Evolutionary conservation across 2,329 filamentous ascomycete genomes (phyloP), one percentile per base, ranked within the genome.

Genomic region (Beauveria sp.): DNA sequence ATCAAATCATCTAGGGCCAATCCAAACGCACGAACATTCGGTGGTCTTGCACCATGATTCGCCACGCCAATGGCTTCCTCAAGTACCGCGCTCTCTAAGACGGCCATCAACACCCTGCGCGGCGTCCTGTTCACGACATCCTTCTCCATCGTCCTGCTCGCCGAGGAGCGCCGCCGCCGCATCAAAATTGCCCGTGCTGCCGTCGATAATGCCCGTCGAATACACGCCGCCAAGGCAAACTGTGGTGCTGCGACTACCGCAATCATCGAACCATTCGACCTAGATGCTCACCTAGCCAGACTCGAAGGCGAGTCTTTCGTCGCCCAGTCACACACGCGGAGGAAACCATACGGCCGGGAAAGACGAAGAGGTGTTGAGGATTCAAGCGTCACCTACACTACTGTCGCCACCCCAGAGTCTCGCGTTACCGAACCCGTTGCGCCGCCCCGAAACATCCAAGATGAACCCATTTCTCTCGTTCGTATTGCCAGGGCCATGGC

Each of bases 91-190:
- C 81, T 81, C 53, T 84, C 82, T 43, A 80, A 81, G 72, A 79
- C 79, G 63, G 81, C 79, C 62, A 75, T 85, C 65, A 78, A 81
- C 70, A 78, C 81, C 62, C 78, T 85, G 42, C 80, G 81, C 63
- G 79, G 81, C 64, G 76, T 84, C 62, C 77, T 82, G 60, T 71
- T 85, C 18, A 82, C 82, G 56, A 84, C 82, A 2, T 83, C 82
- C 9, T 85, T 81, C 67, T 84, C 81, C 47, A 75, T 85, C 60
- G 77, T 79, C 55, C 69, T 82, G 28, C 73, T 85, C 60, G 75
- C 82, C 62, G 82, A 85, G 70, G 82, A 85, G 70, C 80, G 81
- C 53, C 77, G 82, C 63, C 79, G 81, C 62, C 78, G 81, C 28
- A 79, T 84, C 63, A 79, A 79, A 60, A 74, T 81, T 50, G 77